Evolutionary conservation across 75 land plant genomes (phyloP), one percentile per base, ranked within the genome.

Genomic region (Isoetes taiwanensis): DNA sequence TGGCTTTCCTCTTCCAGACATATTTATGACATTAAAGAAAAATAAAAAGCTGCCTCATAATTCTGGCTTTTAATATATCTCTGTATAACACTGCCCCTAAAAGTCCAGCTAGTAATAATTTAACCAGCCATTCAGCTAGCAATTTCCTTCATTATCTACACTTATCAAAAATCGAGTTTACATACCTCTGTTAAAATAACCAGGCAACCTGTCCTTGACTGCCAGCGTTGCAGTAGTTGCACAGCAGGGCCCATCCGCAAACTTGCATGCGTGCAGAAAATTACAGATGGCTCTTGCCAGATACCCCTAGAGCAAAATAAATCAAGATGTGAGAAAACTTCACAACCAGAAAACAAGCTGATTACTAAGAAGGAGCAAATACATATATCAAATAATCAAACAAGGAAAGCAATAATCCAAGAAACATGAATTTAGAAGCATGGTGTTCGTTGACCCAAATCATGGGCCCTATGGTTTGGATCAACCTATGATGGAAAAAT

Each of bases 271-370:
- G 93, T 58, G 55, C 70, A 67, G 59, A 93, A 75, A 11, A 84
- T 81, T 30, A 93, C 59, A 63, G 96, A 88, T 26, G 99, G 99
- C 64, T 91, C 98, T 67, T 79, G 81, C 96, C 96, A 88, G 3
- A 50, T 61, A 14, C 19, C 59, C 39, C 97, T 90, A 70, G 9
- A 37, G 39, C 39, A 14, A 14, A 37, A 14, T 9, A 9, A 37
- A 37, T 14, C 39, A 9, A 9, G 39, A n/a, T n/a, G n/a, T n/a
- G n/a, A n/a, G n/a, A n/a, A n/a, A n/a, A n/a, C n/a, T n/a, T n/a
- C n/a, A n/a, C n/a, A n/a, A n/a, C n/a, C n/a, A n/a, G n/a, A n/a
- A n/a, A n/a, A n/a, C n/a, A n/a, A n/a, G n/a, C n/a, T n/a, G n/a
- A n/a, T n/a, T n/a, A n/a, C n/a, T n/a, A 58, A 25, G 17, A 56